Base-by-base conservation (phyloP, 2,329 filamentous ascomycete species). In the Penicillium brasilianum region DNA sequence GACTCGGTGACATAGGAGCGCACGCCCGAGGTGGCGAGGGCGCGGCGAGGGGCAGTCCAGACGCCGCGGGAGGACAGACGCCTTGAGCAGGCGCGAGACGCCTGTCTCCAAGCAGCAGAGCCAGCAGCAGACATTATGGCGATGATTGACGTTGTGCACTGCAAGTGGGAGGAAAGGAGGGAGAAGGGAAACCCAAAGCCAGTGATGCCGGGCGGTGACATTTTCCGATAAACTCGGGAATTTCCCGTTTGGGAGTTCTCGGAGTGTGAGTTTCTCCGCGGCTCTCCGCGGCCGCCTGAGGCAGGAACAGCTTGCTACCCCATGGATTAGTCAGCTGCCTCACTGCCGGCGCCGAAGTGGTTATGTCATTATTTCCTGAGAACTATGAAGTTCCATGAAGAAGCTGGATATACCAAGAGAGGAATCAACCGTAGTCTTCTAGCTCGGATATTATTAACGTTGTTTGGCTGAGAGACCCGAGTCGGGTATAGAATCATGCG, bases 1-100 rank as follows among this genome's bases (percentile, higher is more conserved):
- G 91, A 90, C 81, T 93, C 90, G 30, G 92, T 90, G 65, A 97
- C 93, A 84, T 97, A 97, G 71, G 82, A 84, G 74, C 58, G 63
- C 62, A 60, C 64, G 68, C 67, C 66, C 16, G 48, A 10, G 64
- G 66, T 73, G 73, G 64, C 74, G 70, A 74, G 78, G 71, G 67
- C 77, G 71, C 72, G 74, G 71, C 72, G 78, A 76, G 63, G 78
- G 62, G 75, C 71, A 69, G 77, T 76, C 59, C 79, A 71, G 58
- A 81, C 76, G 54, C 66, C 61, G 56, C 66, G 67, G 13, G 82
- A 77, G 18, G 78, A 77, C 44, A 83, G 76, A 37, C 83, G 81
- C 64, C 84, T 81, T 62, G 82, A 79, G 69, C 82, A 86, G 72
- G 82, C 80, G 69, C 83, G 81, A 60, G 91, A 87, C 69, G 89